A percentile compares a stretch with the other conserved stretches of the same genome.
Evolutionary conservation across 208 protist species (phyloP).

Genomic region (Trypanosoma rangeli): DNA sequence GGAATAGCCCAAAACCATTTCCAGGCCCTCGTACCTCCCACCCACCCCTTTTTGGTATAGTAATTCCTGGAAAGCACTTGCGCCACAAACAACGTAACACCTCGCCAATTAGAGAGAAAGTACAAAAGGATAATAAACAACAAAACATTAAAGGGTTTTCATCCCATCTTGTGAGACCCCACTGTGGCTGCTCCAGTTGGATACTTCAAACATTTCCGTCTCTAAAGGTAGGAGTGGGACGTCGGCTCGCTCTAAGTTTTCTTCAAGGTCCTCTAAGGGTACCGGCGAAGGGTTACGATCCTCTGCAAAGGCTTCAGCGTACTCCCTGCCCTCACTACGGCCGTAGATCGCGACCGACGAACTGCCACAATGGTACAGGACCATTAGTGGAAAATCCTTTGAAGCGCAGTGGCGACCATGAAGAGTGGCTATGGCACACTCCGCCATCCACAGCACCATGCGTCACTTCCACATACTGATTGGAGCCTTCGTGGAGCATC

Average conservation of each 20-base stretch:
- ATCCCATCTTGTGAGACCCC: background rate
- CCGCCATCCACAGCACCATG: conserved; percentile 71
- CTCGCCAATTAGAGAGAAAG: background rate
- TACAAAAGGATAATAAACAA: background rate
- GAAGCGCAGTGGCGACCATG: conserved; percentile 80
- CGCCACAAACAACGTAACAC: background rate
- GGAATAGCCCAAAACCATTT: no score
- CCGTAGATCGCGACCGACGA: conserved; percentile 65
- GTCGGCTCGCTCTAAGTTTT: conserved; percentile 44
- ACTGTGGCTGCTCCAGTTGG: conserved; percentile 13
- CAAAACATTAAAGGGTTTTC: background rate
- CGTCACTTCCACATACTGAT: conserved; percentile 72
- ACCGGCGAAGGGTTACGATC: conserved; percentile 45
- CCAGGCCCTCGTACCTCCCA: no score
- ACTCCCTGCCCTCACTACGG: conserved; percentile 63
- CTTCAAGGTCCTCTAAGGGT: conserved; percentile 68
- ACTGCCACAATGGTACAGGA: conserved; percentile 78
- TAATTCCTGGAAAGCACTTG: background rate
- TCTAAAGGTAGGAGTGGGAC: conserved; percentile 65
- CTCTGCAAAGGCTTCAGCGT: conserved; percentile 46
- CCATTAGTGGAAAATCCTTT: conserved; percentile 65
- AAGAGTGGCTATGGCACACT: conserved; percentile 78
- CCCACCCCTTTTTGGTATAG: no score
- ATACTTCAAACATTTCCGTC: conserved; percentile 40
- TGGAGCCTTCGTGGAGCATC: conserved; percentile 51